Base-by-base conservation (phyloP, 2,329 filamentous ascomycete species). In the Graphiopsis chlorocephala region DNA sequence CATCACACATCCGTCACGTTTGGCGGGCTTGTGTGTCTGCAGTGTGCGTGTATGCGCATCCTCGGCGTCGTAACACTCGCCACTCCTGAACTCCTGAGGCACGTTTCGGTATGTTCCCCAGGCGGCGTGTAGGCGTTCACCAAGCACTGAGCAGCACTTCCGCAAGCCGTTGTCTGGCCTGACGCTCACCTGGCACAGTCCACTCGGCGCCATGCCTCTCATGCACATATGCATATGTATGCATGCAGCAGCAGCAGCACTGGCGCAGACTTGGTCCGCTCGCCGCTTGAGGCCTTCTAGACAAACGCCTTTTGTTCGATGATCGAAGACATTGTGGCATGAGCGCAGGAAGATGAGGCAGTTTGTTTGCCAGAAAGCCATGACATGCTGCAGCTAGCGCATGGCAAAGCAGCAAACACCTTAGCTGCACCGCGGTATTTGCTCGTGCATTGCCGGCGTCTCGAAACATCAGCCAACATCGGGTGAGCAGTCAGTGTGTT, bases 401-500 rank as follows among this genome's bases (percentile, higher is more conserved):
- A 50, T 31, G n/a, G 52, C 52, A 55, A 20, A 38, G 28, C 31
- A 35, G 53, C 53, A 56, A 35, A 38, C 53, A 56, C 31, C 53
- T 23, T 56, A 26, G 50, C 11, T n/a, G 53, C 15, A 23, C 23
- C 31, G 53, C 53, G 53, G 53, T 20, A 56, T 38, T 26, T 11
- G 53, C 20, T 10, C 29, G 11, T 56, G 53, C 53, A 56, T 35
- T 56, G 31, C 53, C 53, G 53, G n/a, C 15, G 53, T 56, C 23
- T 56, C 29, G 53, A 15, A 17, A 29, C 11, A 14, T 63, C 60
- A 61, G 28, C 67, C 4, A 68, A 61, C 4, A 68, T 69, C 33
- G 42, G 63, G 11, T 66, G 69, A 63, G 72, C 70, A 48, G 63
- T 20, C 70, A 48, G 63, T 20, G 66, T 75, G 17, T 67, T 75